A percentile compares a stretch with the other conserved stretches of the same genome.
These are phyloP conservation scores for Afroboletus lepidellus DNA, from an alignment of 1,284 basidiomycete genomes.

Conservation along the genomic window DNA sequence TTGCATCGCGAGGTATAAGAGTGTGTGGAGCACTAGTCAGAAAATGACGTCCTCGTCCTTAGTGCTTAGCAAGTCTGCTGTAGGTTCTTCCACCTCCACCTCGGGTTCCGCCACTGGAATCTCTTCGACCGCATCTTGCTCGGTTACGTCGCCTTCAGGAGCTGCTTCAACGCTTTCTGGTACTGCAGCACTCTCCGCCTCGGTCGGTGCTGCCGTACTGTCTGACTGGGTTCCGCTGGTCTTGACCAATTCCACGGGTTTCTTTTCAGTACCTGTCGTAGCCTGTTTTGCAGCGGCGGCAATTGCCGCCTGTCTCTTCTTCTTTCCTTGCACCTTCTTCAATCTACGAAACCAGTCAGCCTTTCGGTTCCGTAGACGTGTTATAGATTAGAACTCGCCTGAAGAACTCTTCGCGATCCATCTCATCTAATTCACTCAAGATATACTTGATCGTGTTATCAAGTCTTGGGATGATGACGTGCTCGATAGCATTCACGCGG, in stretches of 20 bases:
- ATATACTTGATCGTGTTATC: slow-evolving; percentile 99
- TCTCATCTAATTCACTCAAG: slow-evolving; percentile 92
- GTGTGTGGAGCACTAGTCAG: slow-evolving; percentile 36
- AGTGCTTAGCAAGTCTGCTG: slow-evolving; percentile 68
- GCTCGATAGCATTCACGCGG: slow-evolving; percentile 98
- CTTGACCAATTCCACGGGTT: slow-evolving; percentile 27
- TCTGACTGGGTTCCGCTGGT: slow-evolving; percentile 8
- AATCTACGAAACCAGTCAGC: slow-evolving; percentile 48
- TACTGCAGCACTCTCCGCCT: slow-evolving; percentile 13
- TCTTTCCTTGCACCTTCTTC: slow-evolving; percentile 97
- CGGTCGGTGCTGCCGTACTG: slow-evolving; percentile 34
- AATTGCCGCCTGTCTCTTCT: slow-evolving; percentile 64
- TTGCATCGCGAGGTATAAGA: slow-evolving; percentile 14
- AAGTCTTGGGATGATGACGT: slow-evolving; percentile 92
- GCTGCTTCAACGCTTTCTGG: slow-evolving; percentile 23
- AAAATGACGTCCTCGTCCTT: slow-evolving; percentile 94
- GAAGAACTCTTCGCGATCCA: slow-evolving; percentile 98
- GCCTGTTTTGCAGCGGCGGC: slow-evolving; percentile 24
- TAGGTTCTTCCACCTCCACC: slow-evolving; percentile 31
- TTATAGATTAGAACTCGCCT: slow-evolving; percentile 45
- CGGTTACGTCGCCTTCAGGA: slow-evolving; percentile 13
- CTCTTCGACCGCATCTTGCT: slow-evolving; percentile 9
- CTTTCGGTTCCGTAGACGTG: neutral
- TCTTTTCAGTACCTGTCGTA: slow-evolving; percentile 24
- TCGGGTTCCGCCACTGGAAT: slow-evolving; percentile 4